Conservation (phyloP, 169 alveolate species). For the Plasmodium gonderi region DNA sequence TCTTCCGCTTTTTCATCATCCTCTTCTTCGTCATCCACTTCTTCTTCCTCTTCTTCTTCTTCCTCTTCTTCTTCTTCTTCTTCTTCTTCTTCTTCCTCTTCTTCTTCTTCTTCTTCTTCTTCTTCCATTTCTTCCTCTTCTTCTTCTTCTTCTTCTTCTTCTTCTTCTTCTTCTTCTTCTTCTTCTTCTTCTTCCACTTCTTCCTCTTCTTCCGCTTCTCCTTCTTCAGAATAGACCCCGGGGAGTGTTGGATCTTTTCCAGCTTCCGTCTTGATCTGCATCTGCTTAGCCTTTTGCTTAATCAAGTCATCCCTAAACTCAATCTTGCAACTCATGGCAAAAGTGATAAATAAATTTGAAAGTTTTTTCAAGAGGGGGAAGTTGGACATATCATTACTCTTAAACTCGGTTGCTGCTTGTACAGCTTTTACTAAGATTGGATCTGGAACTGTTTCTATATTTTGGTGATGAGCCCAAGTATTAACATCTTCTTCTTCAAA, state of each 20-base stretch:
- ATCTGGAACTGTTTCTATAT: conserved; percentile 82
- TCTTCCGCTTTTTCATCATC: not conserved
- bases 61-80: not conserved
- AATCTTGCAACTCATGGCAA: conserved; percentile 82
- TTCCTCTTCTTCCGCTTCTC: not conserved
- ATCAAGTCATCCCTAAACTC: conserved; percentile 75
- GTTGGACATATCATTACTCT: conserved; percentile 21
- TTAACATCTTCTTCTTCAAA: conserved; percentile 78
- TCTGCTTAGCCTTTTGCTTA: conserved; percentile 35
- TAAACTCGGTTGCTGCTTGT: conserved; percentile 42
- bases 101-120: not conserved
- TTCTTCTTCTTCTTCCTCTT: not conserved
- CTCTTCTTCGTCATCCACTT: not conserved
- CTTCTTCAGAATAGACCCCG: not conserved
- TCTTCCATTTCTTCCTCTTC: not conserved
- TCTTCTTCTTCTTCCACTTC: conserved; percentile 37
- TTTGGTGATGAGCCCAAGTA: conserved; percentile 87
- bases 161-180: conserved; percentile 16
- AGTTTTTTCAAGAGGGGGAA: conserved; percentile 70
- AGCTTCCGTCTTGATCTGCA: not conserved
- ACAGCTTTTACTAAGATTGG: conserved; percentile 75
- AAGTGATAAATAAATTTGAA: conserved; percentile 76
- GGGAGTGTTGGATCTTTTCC: no score
- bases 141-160: conserved; percentile 40
- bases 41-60: not conserved